A percentile compares a stretch with the other conserved stretches of the same genome.
These are phyloP conservation scores for Candida ortonii DNA, from an alignment of 805 yeast genomes.

Conservation along the genomic window DNA sequence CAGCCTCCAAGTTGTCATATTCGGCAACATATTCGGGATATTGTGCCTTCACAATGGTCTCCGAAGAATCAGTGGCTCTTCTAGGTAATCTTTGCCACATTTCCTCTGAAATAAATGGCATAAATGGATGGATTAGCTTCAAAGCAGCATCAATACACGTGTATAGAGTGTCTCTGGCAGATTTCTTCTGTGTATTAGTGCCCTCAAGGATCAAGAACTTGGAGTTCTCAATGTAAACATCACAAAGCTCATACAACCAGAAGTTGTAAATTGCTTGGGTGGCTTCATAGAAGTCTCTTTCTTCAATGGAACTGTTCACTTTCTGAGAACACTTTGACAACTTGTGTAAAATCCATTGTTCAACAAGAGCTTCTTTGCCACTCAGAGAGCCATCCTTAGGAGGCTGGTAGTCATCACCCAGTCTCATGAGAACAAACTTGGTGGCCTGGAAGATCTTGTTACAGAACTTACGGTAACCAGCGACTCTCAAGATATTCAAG, in stretches of 20 bases:
- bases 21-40: slow-evolving; percentile 68
- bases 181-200: slow-evolving; percentile 72
- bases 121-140: slow-evolving; percentile 92
- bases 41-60: slow-evolving; percentile 71
- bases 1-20: slow-evolving; percentile 64
- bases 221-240: slow-evolving; percentile 96
- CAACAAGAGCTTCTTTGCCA: slow-evolving; percentile 87
- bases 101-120: slow-evolving; percentile 97
- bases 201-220: slow-evolving; percentile 92
- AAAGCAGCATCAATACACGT: slow-evolving; percentile 89
- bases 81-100: slow-evolving; percentile 98
- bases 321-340: slow-evolving; percentile 65
- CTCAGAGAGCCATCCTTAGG: slow-evolving; percentile 58
- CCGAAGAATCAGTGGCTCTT: slow-evolving; percentile 65
- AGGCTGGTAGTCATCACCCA: slow-evolving; percentile 86
- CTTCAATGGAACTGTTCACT: slow-evolving; percentile 66
- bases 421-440: slow-evolving; percentile 88
- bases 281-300: slow-evolving; percentile 84
- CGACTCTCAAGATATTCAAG: slow-evolving; percentile 92
- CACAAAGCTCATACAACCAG: slow-evolving; percentile 95
- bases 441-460: slow-evolving; percentile 99
- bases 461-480: slow-evolving; percentile 99
- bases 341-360: slow-evolving; percentile 93
- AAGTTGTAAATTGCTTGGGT: slow-evolving; percentile 86
- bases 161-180: slow-evolving; percentile 93